A percentile compares a stretch with the other conserved stretches of the same genome.
Conservation (phyloP, 2,329 filamentous ascomycete genomes). For the Dactylellina parvicollis region DNA sequence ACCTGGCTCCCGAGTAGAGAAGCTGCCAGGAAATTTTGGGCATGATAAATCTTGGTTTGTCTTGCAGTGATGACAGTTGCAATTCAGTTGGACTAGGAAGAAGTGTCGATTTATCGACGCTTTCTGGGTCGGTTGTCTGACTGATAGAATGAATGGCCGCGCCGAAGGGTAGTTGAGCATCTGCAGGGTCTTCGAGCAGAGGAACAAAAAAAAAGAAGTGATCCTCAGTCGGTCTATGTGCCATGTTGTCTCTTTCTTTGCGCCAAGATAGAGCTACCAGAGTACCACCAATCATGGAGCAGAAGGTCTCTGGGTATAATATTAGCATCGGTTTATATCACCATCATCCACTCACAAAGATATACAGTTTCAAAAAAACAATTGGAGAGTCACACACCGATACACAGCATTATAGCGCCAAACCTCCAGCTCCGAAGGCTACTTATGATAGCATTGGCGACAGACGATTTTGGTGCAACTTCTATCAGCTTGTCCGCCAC, state of each 20-base stretch:
- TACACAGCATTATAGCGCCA: constrained; percentile 22
- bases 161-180: neutral
- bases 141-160: neutral
- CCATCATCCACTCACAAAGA: too few species aligned
- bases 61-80: neutral
- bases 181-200: neutral
- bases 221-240: neutral
- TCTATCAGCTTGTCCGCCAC: neutral
- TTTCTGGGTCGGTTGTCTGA: neutral
- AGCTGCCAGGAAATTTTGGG: constrained; percentile 6
- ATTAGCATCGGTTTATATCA: neutral
- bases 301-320: neutral
- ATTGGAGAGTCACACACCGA: neutral
- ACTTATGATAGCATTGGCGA: neutral
- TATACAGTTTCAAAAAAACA: neutral
- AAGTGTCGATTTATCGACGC: neutral
- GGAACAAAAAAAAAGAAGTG: constrained; percentile 13
- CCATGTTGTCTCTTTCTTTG: neutral
- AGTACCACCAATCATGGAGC: constrained; percentile 23
- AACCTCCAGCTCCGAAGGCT: constrained; percentile 28
- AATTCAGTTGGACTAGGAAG: neutral
- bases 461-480: neutral
- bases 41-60: constrained; percentile 1
- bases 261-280: constrained; percentile 3
- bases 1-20: neutral